A percentile compares a stretch with the other conserved stretches of the same genome.
Evolutionary conservation across 345 rosid species (phyloP).

Genomic region (Noccaea caerulescens): DNA sequence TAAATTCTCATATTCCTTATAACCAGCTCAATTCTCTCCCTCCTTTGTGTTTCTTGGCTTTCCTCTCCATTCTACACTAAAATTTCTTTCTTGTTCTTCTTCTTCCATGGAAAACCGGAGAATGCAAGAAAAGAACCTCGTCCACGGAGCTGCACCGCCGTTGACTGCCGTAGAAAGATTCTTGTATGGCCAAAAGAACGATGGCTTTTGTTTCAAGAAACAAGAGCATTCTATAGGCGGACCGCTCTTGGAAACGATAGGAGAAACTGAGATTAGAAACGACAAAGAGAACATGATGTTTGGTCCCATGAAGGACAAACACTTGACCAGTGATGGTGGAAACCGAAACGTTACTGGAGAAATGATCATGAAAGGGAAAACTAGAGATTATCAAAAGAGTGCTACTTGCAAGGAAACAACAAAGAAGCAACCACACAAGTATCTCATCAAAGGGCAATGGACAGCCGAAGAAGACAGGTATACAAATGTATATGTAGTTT

Average conservation of each 20-base stretch:
- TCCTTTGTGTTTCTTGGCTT: slow-evolving; percentile 17
- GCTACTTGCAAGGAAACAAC: slow-evolving; percentile 14
- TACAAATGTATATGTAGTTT: background rate
- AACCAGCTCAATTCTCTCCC: slow-evolving; percentile 31
- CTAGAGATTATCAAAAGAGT: slow-evolving; percentile 40
- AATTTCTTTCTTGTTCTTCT: background rate
- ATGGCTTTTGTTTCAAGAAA: slow-evolving; percentile 28
- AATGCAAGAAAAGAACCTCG: slow-evolving; percentile 6
- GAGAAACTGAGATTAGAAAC: slow-evolving; percentile 11
- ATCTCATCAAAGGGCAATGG: slow-evolving; percentile 88
- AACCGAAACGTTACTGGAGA: slow-evolving; percentile 19
- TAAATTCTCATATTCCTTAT: slow-evolving; percentile 22
- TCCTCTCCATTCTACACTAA: slow-evolving; percentile 28
- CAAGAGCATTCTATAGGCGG: slow-evolving; percentile 28
- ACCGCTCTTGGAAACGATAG: slow-evolving; percentile 4
- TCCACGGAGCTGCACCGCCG: slow-evolving; percentile 54
- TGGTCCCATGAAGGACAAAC: slow-evolving; percentile 33
- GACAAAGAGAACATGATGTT: slow-evolving; percentile 43
- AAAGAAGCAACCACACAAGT: slow-evolving; percentile 49
- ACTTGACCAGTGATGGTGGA: background rate
- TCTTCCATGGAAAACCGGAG: slow-evolving; percentile 39
- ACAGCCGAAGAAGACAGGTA: slow-evolving; percentile 93
- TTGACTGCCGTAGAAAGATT: slow-evolving; percentile 80
- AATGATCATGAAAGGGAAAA: slow-evolving; percentile 25
- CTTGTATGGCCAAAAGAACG: slow-evolving; percentile 51